These are phyloP conservation scores for Scleroderma citrinum DNA, from an alignment of 768 basidiomycete genomes.

Conservation along the genomic window DNA sequence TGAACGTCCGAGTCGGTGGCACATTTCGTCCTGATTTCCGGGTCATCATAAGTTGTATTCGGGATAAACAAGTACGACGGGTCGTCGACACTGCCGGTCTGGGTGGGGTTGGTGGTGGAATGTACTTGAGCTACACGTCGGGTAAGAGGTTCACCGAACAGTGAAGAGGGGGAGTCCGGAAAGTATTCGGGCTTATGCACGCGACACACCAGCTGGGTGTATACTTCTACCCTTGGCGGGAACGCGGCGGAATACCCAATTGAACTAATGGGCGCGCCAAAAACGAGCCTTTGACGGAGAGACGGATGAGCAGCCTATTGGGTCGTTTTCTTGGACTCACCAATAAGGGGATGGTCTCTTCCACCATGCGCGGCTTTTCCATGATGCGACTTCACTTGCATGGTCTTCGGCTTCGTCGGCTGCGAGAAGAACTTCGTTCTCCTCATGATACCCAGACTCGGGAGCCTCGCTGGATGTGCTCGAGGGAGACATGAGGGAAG, in stretches of 20 bases:
- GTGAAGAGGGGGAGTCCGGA: neutral
- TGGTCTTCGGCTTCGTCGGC: slow-evolving; percentile 24
- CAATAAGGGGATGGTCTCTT: slow-evolving; percentile 68
- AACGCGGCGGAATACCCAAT: slow-evolving; percentile 51
- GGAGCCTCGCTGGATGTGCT: neutral
- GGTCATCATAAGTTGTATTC: slow-evolving; percentile 1
- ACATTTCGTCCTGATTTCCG: slow-evolving; percentile 34
- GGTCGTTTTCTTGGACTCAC: slow-evolving; percentile 33
- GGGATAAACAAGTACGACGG: slow-evolving; percentile 2
- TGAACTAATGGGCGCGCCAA: slow-evolving; percentile 46
- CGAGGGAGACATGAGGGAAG: neutral
- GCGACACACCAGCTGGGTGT: slow-evolving; percentile 68
- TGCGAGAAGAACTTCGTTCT: neutral
- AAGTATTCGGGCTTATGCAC: slow-evolving; percentile 55
- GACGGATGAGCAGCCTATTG: neutral
- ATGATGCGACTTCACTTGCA: slow-evolving; percentile 20
- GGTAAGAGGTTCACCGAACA: neutral
- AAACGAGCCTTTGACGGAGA: slow-evolving; percentile 46
- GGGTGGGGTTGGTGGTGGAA: neutral
- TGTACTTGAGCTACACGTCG: neutral
- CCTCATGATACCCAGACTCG: neutral
- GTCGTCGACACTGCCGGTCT: neutral
- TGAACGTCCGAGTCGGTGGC: slow-evolving; percentile 66
- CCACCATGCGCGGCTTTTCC: slow-evolving; percentile 58
- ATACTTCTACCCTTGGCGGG: slow-evolving; percentile 70